phyloP scores from a whole-genome alignment of 78 protist genomes.

The Isochrysis galbana region DNA sequence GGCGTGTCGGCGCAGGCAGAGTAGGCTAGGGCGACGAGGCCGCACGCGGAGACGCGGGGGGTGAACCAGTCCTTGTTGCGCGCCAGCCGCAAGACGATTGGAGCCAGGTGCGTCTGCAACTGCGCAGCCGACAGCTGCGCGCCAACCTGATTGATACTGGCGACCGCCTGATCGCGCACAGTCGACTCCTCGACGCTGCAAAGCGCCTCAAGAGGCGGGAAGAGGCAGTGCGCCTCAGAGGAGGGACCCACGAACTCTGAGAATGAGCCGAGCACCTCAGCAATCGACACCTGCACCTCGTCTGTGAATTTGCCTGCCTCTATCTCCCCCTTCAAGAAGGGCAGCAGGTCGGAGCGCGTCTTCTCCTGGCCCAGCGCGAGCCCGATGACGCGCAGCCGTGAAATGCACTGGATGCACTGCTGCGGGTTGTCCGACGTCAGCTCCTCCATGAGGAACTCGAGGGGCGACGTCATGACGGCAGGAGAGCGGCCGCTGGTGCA shows the following conservation, averaged over 20 bases:
- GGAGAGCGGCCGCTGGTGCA: too few species aligned
- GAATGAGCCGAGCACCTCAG: slow-evolving; percentile 88
- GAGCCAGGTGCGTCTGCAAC: slow-evolving; percentile 61
- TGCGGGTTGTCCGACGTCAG: slow-evolving; percentile 83
- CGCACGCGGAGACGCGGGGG: slow-evolving; percentile 86
- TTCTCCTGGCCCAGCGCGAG: slow-evolving; percentile 90
- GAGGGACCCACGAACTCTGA: slow-evolving; percentile 88
- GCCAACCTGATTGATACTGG: slow-evolving; percentile 69
- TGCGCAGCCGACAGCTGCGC: slow-evolving; percentile 49
- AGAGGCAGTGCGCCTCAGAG: slow-evolving; percentile 59
- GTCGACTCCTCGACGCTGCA: slow-evolving; percentile 88
- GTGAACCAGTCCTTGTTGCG: slow-evolving; percentile 89
- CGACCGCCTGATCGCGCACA: slow-evolving; percentile 91
- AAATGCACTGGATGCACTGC: slow-evolving; percentile 71
- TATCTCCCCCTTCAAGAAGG: slow-evolving; percentile 74
- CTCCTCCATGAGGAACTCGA: slow-evolving; percentile 32
- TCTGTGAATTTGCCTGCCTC: slow-evolving; percentile 83
- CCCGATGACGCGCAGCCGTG: slow-evolving; percentile 85
- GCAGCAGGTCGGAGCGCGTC: slow-evolving; percentile 92
- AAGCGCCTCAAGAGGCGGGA: slow-evolving; percentile 86
- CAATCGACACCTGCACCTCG: slow-evolving; percentile 86
- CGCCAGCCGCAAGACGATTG: slow-evolving; percentile 71
- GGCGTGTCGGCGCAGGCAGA: slow-evolving; percentile 19
- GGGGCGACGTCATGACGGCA: background rate
- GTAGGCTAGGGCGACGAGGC: slow-evolving; percentile 79